Conservation (phyloP, 352 stramenopile species). For the Phytopythium delawarense region DNA sequence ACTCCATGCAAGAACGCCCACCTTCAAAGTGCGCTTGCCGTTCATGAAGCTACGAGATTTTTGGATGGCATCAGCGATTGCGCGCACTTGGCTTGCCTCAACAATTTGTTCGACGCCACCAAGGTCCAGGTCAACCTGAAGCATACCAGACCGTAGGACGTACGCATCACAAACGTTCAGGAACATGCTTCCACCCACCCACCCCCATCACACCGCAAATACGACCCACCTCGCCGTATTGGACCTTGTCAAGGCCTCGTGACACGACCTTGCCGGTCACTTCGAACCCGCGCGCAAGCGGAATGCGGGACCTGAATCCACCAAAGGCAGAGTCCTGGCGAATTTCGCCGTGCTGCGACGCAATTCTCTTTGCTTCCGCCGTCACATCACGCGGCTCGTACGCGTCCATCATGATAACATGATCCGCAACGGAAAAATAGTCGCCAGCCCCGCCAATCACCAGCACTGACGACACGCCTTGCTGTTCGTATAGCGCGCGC, state of each 20-base stretch:
- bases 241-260: conserved; percentile 66
- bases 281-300: conserved; percentile 45
- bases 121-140: conserved; percentile 81
- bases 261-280: conserved; percentile 76
- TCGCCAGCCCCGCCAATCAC: conserved; percentile 96
- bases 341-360: conserved; percentile 50
- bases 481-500: conserved; percentile 88
- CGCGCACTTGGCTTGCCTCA: conserved; percentile 82
- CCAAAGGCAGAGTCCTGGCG: conserved; percentile 48
- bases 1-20: conserved; percentile 12
- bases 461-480: conserved; percentile 91
- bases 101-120: conserved; percentile 86
- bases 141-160: neutral
- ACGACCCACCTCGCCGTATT: conserved; percentile 75
- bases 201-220: neutral
- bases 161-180: neutral
- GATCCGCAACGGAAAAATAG: conserved; percentile 96
- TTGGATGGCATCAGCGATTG: conserved; percentile 70
- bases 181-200: neutral
- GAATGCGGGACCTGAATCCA: conserved; percentile 47
- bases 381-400: conserved; percentile 93
- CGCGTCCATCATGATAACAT: conserved; percentile 96
- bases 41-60: conserved; percentile 57
- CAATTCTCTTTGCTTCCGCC: conserved; percentile 89
- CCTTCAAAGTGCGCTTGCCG: conserved; percentile 45